phyloP scores from a whole-genome alignment of 371 early-diverging fungal genomes.

The Lichtheimia ramosa region DNA sequence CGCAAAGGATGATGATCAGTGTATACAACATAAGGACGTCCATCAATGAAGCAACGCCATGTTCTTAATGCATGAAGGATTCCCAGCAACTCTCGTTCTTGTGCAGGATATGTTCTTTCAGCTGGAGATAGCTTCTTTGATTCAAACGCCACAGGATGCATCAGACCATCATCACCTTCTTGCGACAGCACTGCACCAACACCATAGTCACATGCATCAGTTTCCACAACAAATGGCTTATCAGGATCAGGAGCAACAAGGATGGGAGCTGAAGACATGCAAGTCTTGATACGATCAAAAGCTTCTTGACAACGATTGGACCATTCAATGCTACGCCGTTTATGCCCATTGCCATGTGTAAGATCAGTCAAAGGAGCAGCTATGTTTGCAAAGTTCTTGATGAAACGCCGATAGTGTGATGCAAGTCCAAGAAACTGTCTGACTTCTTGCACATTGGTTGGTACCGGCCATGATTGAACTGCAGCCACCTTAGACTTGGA shows the following conservation, averaged over 20 bases:
- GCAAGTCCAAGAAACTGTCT: conserved; percentile 33
- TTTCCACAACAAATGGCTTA: background rate
- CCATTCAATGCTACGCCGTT: conserved; percentile 22
- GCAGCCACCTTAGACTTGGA: conserved; percentile 27
- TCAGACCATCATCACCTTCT: conserved; percentile 15
- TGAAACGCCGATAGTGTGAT: conserved; percentile 34
- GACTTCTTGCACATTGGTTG: conserved; percentile 33
- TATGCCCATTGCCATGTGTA: conserved; percentile 21
- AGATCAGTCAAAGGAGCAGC: conserved; percentile 43
- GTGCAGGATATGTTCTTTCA: conserved; percentile 29
- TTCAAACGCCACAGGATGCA: conserved; percentile 34
- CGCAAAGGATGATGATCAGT: conserved; percentile 29
- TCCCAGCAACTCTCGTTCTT: conserved; percentile 41
- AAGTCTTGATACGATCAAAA: conserved; percentile 21
- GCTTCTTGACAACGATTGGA: conserved; percentile 14
- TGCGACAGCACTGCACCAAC: conserved; percentile 42
- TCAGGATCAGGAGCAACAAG: conserved; percentile 12
- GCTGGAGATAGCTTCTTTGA: conserved; percentile 32
- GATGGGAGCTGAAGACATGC: conserved; percentile 16
- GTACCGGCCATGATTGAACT: conserved; percentile 32
- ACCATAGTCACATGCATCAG: too few species aligned
- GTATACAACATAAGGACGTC: conserved; percentile 16
- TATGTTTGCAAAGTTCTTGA: conserved; percentile 27
- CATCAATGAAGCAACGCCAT: conserved; percentile 33
- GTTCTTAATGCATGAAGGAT: conserved; percentile 28